Conservation (phyloP, 805 yeast species). For the Kazachstania viticola region DNA sequence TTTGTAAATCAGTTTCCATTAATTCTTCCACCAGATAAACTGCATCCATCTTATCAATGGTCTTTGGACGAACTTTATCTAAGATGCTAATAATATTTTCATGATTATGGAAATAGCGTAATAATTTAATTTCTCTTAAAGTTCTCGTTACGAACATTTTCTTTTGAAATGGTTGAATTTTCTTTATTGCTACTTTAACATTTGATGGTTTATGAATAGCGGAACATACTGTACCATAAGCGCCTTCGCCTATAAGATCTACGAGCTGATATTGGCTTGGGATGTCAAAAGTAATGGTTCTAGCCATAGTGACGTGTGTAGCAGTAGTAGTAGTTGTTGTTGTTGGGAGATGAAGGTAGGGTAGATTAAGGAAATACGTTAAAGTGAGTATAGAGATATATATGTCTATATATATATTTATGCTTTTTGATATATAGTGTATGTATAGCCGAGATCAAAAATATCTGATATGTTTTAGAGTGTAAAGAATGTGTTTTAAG, state of each 20-base stretch:
- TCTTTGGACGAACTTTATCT: conserved; percentile 54
- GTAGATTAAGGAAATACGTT: no score
- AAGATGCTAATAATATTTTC: conserved; percentile 59
- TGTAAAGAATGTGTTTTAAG: not conserved
- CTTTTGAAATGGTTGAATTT: conserved; percentile 59
- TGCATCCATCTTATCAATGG: conserved; percentile 51
- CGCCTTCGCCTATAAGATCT: conserved; percentile 66
- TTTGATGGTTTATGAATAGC: conserved; percentile 54
- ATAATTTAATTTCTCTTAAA: conserved; percentile 53
- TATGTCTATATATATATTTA: no score
- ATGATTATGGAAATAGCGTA: conserved; percentile 53
- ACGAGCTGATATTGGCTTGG: conserved; percentile 49
- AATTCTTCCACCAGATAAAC: conserved; percentile 67
- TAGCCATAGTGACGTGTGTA: no score
- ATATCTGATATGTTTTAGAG: no score
- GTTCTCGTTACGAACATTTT: conserved; percentile 59
- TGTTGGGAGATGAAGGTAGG: no score
- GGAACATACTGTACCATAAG: conserved; percentile 68
- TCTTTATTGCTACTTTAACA: conserved; percentile 64
- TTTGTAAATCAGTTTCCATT: conserved; percentile 66
- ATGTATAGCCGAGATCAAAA: not conserved
- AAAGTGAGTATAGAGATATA: not conserved
- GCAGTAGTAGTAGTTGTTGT: no score
- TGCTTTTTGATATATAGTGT: no score
- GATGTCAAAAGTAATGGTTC: conserved; percentile 50